Conservation (phyloP, 2,329 filamentous ascomycete genomes). For the Phialophora tarda region DNA sequence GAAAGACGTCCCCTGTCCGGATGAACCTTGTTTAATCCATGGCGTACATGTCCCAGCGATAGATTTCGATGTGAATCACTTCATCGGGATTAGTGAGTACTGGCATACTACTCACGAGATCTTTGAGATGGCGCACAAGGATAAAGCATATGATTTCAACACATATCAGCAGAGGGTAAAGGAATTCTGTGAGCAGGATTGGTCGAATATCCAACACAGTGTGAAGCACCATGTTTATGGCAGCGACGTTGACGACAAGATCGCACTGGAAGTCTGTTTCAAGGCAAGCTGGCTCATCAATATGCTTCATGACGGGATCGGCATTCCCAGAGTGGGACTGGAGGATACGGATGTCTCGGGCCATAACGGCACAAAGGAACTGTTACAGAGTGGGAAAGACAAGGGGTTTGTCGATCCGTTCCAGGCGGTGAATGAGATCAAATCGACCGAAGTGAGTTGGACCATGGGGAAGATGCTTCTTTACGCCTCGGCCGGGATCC, state of each 20-base stretch:
- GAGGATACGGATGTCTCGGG: conserved; percentile 64
- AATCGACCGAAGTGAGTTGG: conserved; percentile 93
- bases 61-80: conserved; percentile 96
- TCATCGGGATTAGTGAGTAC: conserved; percentile 96
- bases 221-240: conserved; percentile 72
- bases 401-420: conserved; percentile 84
- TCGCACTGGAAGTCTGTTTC: conserved; percentile 89
- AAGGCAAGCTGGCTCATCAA: conserved; percentile 99
- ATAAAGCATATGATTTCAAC: conserved; percentile 83
- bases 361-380: conserved; percentile 74
- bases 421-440: conserved; percentile 89
- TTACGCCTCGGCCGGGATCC: conserved; percentile 88
- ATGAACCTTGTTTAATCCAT: conserved; percentile 85
- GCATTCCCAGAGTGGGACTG: conserved; percentile 81
- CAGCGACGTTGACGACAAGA: conserved; percentile 73
- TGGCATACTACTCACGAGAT: conserved; percentile 98
- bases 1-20: conserved; percentile 82
- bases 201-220: conserved; percentile 74
- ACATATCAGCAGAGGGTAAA: conserved; percentile 86
- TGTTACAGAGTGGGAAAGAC: conserved; percentile 70
- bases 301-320: conserved; percentile 93
- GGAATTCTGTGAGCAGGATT: conserved; percentile 83
- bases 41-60: conserved; percentile 93
- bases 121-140: conserved; percentile 76
- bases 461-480: conserved; percentile 95